A percentile compares a stretch with the other conserved stretches of the same genome.
These are phyloP conservation scores for Naganishia friedmannii DNA, from an alignment of 768 basidiomycete genomes.

Conservation along the genomic window DNA sequence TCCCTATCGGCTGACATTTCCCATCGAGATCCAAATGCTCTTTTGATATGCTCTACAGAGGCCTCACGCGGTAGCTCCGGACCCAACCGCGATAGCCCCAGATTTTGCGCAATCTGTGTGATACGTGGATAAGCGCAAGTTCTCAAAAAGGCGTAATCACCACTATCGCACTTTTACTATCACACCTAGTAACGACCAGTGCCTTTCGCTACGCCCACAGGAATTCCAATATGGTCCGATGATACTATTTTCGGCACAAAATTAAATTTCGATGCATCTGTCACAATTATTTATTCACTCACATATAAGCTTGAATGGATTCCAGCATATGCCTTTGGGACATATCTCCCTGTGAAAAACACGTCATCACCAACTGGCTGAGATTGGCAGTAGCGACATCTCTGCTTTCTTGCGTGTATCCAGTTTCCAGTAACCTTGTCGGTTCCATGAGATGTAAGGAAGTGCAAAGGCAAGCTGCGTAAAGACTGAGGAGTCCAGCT, in stretches of 20 bases:
- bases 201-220: background rate
- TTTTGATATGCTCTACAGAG: background rate
- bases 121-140: background rate
- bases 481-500: background rate
- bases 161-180: slow-evolving; percentile 5
- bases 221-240: slow-evolving; percentile 15
- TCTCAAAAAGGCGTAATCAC: background rate
- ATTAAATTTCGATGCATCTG: background rate
- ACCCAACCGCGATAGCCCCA: background rate
- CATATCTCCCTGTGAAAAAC: background rate
- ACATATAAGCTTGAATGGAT: slow-evolving; percentile 15
- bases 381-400: background rate
- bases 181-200: background rate
- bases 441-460: slow-evolving; percentile 12
- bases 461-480: slow-evolving; percentile 11
- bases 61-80: slow-evolving; percentile 3
- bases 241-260: background rate
- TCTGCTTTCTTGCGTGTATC: slow-evolving; percentile 1
- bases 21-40: background rate
- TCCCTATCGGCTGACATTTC: slow-evolving; percentile 6
- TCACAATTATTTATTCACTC: background rate
- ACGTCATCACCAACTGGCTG: background rate
- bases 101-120: background rate
- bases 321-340: background rate
- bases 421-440: background rate